Base-by-base conservation (phyloP, 1,139 yeast species). In the Saccharomyces hybrid region DNA sequence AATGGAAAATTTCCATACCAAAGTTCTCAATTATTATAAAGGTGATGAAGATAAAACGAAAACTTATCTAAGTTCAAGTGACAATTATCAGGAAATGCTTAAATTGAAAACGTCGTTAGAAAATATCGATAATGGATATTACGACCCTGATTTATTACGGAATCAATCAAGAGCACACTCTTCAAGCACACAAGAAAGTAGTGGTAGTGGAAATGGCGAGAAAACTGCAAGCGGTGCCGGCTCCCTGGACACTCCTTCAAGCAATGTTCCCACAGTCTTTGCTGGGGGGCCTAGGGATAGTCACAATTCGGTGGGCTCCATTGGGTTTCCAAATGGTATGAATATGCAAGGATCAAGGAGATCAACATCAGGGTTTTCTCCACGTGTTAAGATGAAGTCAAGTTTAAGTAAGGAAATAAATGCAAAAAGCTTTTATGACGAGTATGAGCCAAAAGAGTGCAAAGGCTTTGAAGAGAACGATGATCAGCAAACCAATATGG, bases 71-170 rank as follows among this genome's bases (percentile, higher is more conserved):
- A 55, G 49, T 5, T 51, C 52, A 11, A 61, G 60, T 50, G 59
- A 56, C 5, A 54, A 57, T 13, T 68, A 58, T 55, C 58, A 58
- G 19, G 63, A 62, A 16, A 53, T 68, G 26, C 28, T 52, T 14
- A 58, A 53, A 27, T 48, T 68, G n/a, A 63, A 62, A 46, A 48
- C 54, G 9, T 64, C 70, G 2, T 53, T 69, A 14, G 75, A 75
- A 53, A 76, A 79, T 3, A 75, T 80, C 29, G 85, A 82, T 62
- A 87, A 84, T 65, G 88, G 88, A 0, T 79, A 78, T 60, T 68
- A 84, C 65, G 88, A 84, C 67, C 67, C 81, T 47, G 76, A 78
- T 0, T 69, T 84, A 44, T 69, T 84, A 63, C 76, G 78, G 63
- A 78, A 79, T 56, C 74, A 78, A 1, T 69, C 75, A 6, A 69